phyloP scores from a whole-genome alignment of 352 stramenopile species.

The Lagenidium giganteum region DNA sequence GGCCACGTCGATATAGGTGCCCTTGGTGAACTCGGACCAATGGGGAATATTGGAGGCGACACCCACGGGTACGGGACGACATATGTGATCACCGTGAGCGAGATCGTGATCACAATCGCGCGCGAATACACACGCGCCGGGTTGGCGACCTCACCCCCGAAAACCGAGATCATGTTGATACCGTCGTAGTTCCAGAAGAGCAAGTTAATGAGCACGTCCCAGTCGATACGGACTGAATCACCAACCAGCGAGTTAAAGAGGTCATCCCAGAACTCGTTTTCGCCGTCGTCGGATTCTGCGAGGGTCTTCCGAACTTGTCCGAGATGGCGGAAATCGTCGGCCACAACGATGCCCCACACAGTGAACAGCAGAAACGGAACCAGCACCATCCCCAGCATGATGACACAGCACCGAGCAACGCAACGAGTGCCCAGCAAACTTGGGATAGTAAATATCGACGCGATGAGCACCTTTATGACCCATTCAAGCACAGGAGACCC shows the following conservation, averaged over 20 bases:
- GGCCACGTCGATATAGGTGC: conserved; percentile 64
- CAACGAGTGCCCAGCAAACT: too few relatives aligned
- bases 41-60: conserved; percentile 31
- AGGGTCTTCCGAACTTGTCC: neutral
- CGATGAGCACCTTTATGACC: too few relatives aligned
- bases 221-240: conserved; percentile 29
- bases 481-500: conserved; percentile 26
- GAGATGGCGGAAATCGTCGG: too few relatives aligned
- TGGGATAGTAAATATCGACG: too few relatives aligned
- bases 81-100: conserved; percentile 59
- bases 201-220: conserved; percentile 82
- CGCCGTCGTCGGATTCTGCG: conserved; percentile 1
- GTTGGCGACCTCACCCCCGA: conserved; percentile 77
- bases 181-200: conserved; percentile 93
- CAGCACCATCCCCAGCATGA: too few relatives aligned
- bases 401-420: too few relatives aligned
- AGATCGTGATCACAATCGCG: conserved; percentile 61
- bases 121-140: conserved; percentile 48
- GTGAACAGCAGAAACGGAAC: too few relatives aligned
- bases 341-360: too few relatives aligned
- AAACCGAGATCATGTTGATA: conserved; percentile 74
- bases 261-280: conserved; percentile 9
- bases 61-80: conserved; percentile 77
- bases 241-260: too few relatives aligned
- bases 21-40: conserved; percentile 69